Evolutionary conservation across 208 protist genomes (phyloP).

Genomic region (Balamuthia mandrillaris): DNA sequence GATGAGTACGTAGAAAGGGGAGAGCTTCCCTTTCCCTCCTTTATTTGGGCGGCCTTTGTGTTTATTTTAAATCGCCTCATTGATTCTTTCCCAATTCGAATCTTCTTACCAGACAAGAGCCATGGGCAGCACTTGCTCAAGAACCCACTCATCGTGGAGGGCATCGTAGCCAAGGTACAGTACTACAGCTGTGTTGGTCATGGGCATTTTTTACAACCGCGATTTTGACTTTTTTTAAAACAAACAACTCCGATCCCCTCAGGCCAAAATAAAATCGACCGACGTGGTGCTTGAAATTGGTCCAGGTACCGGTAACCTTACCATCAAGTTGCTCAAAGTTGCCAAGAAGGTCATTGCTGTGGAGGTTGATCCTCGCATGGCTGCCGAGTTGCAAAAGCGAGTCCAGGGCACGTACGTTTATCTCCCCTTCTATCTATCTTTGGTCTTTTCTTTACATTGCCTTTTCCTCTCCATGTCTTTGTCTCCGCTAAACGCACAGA

Average conservation of each 20-base stretch:
- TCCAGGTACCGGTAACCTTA: conserved; percentile 99
- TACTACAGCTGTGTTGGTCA: neutral
- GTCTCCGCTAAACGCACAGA: conserved; percentile 23
- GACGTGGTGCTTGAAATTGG: conserved; percentile 99
- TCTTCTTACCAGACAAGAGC: conserved; percentile 79
- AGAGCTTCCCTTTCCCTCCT: neutral
- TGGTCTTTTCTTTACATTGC: conserved; percentile 18
- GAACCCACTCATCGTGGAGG: conserved; percentile 95
- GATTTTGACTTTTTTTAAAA: neutral
- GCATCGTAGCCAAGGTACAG: conserved; percentile 93
- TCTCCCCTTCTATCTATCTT: neutral
- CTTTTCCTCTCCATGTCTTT: conserved; percentile 60
- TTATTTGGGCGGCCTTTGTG: neutral
- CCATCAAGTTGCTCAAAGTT: conserved; percentile 94
- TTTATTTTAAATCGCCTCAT: neutral
- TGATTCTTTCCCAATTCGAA: neutral
- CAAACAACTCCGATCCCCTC: neutral
- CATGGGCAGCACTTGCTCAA: conserved; percentile 98
- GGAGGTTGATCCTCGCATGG: conserved; percentile 99
- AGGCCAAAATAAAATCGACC: conserved; percentile 84
- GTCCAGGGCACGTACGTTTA: conserved; percentile 84
- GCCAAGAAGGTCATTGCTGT: conserved; percentile 91
- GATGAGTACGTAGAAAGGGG: neutral
- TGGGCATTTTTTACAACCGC: neutral
- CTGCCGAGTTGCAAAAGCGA: conserved; percentile 98